Evolutionary conservation across 140 eudicot species (phyloP).

Genomic region (Anethum foeniculum): DNA sequence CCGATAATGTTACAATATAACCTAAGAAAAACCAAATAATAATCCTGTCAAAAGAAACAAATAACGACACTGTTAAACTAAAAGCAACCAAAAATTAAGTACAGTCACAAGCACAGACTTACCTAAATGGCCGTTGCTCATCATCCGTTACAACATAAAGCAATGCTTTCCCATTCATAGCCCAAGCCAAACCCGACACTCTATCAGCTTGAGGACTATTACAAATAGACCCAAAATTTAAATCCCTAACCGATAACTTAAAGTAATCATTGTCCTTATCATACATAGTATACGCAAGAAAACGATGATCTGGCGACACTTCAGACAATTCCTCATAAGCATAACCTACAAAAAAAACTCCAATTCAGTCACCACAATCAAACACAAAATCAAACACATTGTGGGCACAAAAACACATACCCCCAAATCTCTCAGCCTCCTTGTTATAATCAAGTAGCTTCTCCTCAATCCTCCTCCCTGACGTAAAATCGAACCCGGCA

Average conservation of each 20-base stretch:
- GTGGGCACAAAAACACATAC: constrained; percentile 19
- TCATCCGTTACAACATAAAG: constrained; percentile 88
- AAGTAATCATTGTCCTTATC: constrained; percentile 88
- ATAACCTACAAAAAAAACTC: constrained; percentile 42
- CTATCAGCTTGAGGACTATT: constrained; percentile 81
- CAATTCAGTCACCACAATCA: neutral
- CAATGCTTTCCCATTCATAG: constrained; percentile 66
- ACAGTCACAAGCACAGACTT: constrained; percentile 1
- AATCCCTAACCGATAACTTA: constrained; percentile 70
- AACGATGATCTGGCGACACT: constrained; percentile 88
- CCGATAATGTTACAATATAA: constrained; percentile 72
- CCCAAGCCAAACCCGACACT: constrained; percentile 79
- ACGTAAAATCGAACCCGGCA: constrained; percentile 79
- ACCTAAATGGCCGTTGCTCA: constrained; percentile 76
- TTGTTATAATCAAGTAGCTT: constrained; percentile 75
- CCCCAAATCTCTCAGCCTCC: constrained; percentile 95
- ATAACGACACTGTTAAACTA: neutral
- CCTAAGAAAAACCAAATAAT: constrained; percentile 31
- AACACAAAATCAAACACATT: neutral
- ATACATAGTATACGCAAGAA: constrained; percentile 87
- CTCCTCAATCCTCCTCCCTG: constrained; percentile 87
- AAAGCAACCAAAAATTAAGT: neutral
- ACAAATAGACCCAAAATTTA: constrained; percentile 66
- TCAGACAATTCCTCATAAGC: constrained; percentile 87
- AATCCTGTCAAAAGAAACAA: neutral